Evolutionary conservation across 2,329 filamentous ascomycete species (phyloP).

Genomic region (Aspergillus vadensis): DNA sequence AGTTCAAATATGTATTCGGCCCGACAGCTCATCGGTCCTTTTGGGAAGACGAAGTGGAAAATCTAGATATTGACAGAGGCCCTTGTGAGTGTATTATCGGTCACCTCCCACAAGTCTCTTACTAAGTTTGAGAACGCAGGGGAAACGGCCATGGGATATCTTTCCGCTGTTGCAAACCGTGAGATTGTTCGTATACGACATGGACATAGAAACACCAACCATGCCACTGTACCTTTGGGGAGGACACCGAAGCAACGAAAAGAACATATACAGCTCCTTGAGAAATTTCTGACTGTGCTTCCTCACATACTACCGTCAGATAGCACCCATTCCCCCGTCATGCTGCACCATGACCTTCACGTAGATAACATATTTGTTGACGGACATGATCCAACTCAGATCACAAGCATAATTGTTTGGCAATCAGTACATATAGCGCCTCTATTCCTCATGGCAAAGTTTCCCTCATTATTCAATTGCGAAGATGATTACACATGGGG

Average conservation of each 20-base stretch:
- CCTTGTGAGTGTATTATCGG: conserved; percentile 15
- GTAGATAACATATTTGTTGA: conserved; percentile 40
- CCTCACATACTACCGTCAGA: conserved; percentile 22
- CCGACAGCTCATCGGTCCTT: conserved; percentile 19
- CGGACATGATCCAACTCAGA: conserved; percentile 25
- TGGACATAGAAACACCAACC: too few species aligned
- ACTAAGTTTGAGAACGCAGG: conserved; percentile 5
- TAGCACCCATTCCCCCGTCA: conserved; percentile 11
- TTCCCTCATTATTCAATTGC: conserved; percentile 27
- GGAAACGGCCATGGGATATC: conserved; percentile 20
- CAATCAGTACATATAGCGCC: conserved; percentile 28
- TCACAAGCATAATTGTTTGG: conserved; percentile 32
- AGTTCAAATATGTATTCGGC: conserved; percentile 21
- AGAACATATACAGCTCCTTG: conserved; percentile 23
- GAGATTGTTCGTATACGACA: conserved; percentile 15
- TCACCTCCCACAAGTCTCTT: too few species aligned
- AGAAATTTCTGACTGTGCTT: conserved; percentile 23
- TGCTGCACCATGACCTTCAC: conserved; percentile 30
- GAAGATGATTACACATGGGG: conserved; percentile 29
- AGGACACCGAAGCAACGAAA: conserved; percentile 1
- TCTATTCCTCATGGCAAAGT: conserved; percentile 29
- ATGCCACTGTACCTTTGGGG: neutral
- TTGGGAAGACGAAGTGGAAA: conserved; percentile 16
- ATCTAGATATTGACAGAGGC: conserved; percentile 17
- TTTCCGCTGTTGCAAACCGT: conserved; percentile 21